These are phyloP conservation scores for Colletotrichum lentis DNA, from an alignment of 2,329 filamentous ascomycete genomes.

Conservation along the genomic window DNA sequence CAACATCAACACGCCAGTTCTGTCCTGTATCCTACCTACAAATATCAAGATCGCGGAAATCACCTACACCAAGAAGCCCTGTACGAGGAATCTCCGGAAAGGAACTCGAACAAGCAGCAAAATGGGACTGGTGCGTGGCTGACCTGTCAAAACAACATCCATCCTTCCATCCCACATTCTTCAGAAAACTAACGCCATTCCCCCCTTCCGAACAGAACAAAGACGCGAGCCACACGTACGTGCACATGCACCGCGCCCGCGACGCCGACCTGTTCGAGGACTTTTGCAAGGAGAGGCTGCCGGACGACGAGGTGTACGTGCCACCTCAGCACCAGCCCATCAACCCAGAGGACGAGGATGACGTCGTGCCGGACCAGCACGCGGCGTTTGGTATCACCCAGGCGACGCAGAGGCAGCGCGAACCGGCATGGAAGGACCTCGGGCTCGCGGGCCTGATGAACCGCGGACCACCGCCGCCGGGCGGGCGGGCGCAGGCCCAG, in stretches of 20 bases:
- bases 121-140: constrained; percentile 22
- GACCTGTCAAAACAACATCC: not conserved
- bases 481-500: constrained; percentile 31
- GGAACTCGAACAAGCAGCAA: not conserved
- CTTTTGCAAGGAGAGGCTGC: constrained; percentile 74
- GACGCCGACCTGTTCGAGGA: constrained; percentile 82
- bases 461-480: constrained; percentile 58
- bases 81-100: too few relatives aligned
- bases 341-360: constrained; percentile 88
- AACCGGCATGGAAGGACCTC: constrained; percentile 81
- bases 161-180: not conserved
- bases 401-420: constrained; percentile 75
- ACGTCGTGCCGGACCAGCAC: constrained; percentile 87
- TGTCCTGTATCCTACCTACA: not conserved
- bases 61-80: not conserved
- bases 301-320: constrained; percentile 85
- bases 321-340: constrained; percentile 79
- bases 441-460: constrained; percentile 76
- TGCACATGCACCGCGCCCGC: constrained; percentile 76
- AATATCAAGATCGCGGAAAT: not conserved
- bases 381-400: constrained; percentile 86
- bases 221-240: constrained; percentile 77
- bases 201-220: constrained; percentile 62
- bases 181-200: not conserved
- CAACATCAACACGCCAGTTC: not conserved